Conservation (phyloP, 2,329 filamentous ascomycete species). For the Nemania diffusa region DNA sequence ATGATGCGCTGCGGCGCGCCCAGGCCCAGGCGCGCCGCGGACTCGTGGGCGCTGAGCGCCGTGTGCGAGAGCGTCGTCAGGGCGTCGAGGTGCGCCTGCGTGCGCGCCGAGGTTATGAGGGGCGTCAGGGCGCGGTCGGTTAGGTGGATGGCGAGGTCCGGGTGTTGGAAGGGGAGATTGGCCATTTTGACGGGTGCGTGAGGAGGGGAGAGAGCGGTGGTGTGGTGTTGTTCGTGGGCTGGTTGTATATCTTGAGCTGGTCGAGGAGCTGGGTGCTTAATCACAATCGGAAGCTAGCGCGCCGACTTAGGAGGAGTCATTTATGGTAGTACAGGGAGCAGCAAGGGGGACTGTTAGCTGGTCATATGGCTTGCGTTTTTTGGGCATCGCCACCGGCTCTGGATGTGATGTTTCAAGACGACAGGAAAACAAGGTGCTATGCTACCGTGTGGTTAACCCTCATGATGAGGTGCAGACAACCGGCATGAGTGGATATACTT, state of each 20-base stretch:
- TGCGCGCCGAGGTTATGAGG: slow-evolving; percentile 62
- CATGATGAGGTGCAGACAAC: neutral
- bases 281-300: neutral
- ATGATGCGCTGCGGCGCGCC: slow-evolving; percentile 67
- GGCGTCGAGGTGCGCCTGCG: slow-evolving; percentile 54
- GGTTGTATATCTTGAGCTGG: neutral
- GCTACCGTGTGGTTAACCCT: neutral
- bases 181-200: slow-evolving; percentile 48
- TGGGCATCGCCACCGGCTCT: neutral
- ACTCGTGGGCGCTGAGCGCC: slow-evolving; percentile 64
- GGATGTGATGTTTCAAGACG: neutral
- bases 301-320: neutral
- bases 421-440: neutral
- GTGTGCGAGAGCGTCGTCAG: slow-evolving; percentile 63
- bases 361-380: neutral
- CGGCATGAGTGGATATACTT: too few species aligned
- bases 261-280: neutral
- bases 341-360: neutral
- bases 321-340: neutral
- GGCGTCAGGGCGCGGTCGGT: slow-evolving; percentile 67
- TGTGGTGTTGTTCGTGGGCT: neutral
- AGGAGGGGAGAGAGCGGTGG: neutral
- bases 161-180: slow-evolving; percentile 60
- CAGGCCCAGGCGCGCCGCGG: slow-evolving; percentile 63
- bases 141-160: slow-evolving; percentile 65